Evolutionary conservation across 306 rosid species (phyloP), one percentile per base, ranked within the genome.

Genomic region (Castanospermum australe): DNA sequence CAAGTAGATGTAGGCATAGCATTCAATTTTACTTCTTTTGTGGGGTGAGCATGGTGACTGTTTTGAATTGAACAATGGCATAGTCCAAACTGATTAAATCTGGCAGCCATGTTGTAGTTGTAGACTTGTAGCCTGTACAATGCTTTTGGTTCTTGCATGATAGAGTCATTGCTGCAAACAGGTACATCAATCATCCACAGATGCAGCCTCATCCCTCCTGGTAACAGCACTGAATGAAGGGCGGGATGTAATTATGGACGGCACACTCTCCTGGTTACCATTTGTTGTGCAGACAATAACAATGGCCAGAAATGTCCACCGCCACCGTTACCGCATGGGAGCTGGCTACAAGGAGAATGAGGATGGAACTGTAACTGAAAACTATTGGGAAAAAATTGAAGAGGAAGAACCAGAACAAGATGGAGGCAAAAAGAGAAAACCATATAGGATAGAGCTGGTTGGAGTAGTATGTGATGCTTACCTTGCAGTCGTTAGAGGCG

Each of bases 391-490:
- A 84, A 79, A 84, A 70, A 87, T 82, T 67, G 92, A 87, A 71
- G 86, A 79, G 36, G 92, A 89, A 80, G 94, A 90, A 76, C 94
- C 89, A 8, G 97, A 93, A 67, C 70, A 81, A 56, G 83, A 84
- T 73, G 97, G 68, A 45, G 98, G 91, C 44, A 93, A 86, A 77
- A 91, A 44, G 84, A 93, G 99, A 84, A 96, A 88, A 86, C 97
- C 99, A 44, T 96, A 96, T 83, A 86, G 99, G 83, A 89, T 96
- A 84, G 98, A 96, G 86, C 90, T 96, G 18, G 96, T 96, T 79
- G 99, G 99, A 81, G 94, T 93, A 76, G 94, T 96, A 11, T 96
- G 99, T 56, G 99, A 96, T 85, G 99, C 98, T 75, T 93, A 93
- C 79, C 89, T 93, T 54, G 97, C 98, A 39, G 97, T 91, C 71